These are phyloP conservation scores for Catunica adiposa DNA, from an alignment of 2,329 filamentous ascomycete species.

Conservation along the genomic window DNA sequence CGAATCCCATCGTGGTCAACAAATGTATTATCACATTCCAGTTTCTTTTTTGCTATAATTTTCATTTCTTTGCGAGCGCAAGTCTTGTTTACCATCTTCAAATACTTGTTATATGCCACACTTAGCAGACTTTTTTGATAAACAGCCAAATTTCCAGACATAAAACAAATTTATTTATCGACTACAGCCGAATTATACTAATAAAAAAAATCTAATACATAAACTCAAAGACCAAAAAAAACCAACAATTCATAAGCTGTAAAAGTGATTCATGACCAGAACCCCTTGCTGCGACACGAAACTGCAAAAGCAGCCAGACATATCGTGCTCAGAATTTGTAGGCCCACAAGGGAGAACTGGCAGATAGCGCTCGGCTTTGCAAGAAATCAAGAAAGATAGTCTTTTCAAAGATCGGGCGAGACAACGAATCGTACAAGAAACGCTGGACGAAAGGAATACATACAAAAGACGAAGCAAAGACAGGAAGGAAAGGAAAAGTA, in stretches of 20 bases:
- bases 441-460: conserved; percentile 3
- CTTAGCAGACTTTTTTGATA: too few species aligned
- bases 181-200: conserved; percentile 5
- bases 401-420: not conserved
- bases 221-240: not conserved
- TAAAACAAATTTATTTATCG: conserved; percentile 5
- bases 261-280: not conserved
- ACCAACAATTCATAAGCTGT: not conserved
- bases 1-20: not conserved
- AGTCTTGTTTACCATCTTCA: not conserved
- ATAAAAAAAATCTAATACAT: conserved; percentile 1
- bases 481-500: not conserved
- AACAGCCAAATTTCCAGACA: conserved; percentile 4
- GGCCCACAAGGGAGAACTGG: not conserved
- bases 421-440: not conserved
- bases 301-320: conserved; percentile 6
- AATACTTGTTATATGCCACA: not conserved
- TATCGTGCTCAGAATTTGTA: not conserved
- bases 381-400: not conserved
- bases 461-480: conserved; percentile 1
- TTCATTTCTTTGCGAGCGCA: not conserved
- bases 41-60: not conserved
- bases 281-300: not conserved
- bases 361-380: not conserved
- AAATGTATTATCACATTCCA: not conserved